Conservation (phyloP, 2,329 filamentous ascomycete species). For the Fusarium mundagurra region DNA sequence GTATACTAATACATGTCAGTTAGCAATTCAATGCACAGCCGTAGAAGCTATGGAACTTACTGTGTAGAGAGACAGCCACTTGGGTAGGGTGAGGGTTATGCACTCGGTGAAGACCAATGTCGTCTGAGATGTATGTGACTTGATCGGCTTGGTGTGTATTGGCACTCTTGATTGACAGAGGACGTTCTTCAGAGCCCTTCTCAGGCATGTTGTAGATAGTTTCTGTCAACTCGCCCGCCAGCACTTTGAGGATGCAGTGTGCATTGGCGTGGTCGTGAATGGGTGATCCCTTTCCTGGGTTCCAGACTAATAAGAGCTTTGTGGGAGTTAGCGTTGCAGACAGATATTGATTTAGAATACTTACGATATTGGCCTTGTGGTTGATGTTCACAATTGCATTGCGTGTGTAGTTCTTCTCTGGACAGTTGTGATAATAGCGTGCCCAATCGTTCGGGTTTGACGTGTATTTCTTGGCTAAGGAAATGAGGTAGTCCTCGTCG, state of each 20-base stretch:
- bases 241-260: slow-evolving; percentile 10
- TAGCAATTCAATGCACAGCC: rapidly evolving
- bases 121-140: slow-evolving; percentile 15
- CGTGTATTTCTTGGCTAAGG: not conserved
- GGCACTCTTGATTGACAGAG: not conserved
- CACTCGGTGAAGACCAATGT: slow-evolving; percentile 6
- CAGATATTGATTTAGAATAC: rapidly evolving
- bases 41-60: not conserved
- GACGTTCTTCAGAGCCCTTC: not conserved
- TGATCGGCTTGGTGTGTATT: not conserved
- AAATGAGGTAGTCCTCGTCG: slow-evolving; percentile 9
- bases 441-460: slow-evolving; percentile 16
- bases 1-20: not conserved
- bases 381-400: slow-evolving; percentile 8
- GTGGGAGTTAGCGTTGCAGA: not conserved
- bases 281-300: slow-evolving; percentile 10
- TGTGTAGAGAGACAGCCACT: slow-evolving; percentile 5
- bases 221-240: slow-evolving; percentile 7
- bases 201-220: slow-evolving; percentile 2
- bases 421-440: slow-evolving; percentile 7
- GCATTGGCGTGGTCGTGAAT: slow-evolving; percentile 19
- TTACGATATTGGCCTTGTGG: slow-evolving; percentile 6
- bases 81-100: slow-evolving; percentile 15
- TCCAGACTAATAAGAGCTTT: slow-evolving; percentile 6
- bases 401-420: slow-evolving; percentile 8